Evolutionary conservation across 768 basidiomycete genomes (phyloP).

Genomic region (Collybia sordida): DNA sequence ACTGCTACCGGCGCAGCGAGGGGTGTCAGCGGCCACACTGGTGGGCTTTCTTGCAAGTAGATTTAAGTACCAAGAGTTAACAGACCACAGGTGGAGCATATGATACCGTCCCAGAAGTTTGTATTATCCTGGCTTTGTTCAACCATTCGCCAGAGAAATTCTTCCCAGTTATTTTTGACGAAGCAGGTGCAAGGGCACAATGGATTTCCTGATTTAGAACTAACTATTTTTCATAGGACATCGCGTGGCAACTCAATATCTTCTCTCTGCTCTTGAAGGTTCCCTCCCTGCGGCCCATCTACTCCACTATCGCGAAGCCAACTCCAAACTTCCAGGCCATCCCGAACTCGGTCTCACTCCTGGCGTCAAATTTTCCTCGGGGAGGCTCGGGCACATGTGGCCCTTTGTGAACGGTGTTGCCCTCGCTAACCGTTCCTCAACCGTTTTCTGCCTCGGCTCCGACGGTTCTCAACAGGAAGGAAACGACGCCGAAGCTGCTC

Average conservation of each 20-base stretch:
- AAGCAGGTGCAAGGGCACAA: slow-evolving; percentile 59
- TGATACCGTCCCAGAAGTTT: slow-evolving; percentile 84
- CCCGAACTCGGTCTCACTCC: slow-evolving; percentile 89
- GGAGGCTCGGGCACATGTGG: slow-evolving; percentile 93
- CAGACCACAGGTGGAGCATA: slow-evolving; percentile 52
- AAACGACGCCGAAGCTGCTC: slow-evolving; percentile 87
- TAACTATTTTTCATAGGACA: slow-evolving; percentile 51
- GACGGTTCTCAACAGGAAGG: slow-evolving; percentile 93
- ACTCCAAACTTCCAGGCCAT: slow-evolving; percentile 86
- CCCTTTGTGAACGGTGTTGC: slow-evolving; percentile 85
- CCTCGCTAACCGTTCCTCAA: slow-evolving; percentile 74
- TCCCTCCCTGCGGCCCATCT: slow-evolving; percentile 72
- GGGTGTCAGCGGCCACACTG: slow-evolving; percentile 86
- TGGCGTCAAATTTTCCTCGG: slow-evolving; percentile 92
- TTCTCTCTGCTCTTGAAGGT: slow-evolving; percentile 78
- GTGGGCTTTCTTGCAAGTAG: slow-evolving; percentile 26
- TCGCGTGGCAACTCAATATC: slow-evolving; percentile 88
- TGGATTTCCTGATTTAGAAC: slow-evolving; percentile 1
- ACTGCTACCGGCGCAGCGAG: slow-evolving; percentile 85
- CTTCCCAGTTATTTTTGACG: slow-evolving; percentile 73
- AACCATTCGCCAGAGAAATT: slow-evolving; percentile 56
- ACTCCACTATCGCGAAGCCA: slow-evolving; percentile 81
- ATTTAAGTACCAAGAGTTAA: neutral
- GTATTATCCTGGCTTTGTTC: slow-evolving; percentile 74
- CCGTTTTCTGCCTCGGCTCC: slow-evolving; percentile 81